Conservation (phyloP, 257 asterid genomes). For the Jasminum sambac region DNA sequence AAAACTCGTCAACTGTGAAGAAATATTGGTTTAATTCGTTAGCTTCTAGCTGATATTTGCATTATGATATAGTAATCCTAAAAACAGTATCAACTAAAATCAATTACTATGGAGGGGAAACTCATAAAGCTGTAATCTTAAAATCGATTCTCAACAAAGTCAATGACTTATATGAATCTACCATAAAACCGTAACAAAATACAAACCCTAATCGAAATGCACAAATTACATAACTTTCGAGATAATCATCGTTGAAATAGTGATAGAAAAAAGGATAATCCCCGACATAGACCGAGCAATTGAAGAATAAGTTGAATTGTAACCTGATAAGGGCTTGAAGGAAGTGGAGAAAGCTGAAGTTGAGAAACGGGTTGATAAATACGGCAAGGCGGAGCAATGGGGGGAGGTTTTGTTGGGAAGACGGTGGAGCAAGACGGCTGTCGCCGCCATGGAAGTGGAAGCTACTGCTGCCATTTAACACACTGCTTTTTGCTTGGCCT, state of each 20-base stretch:
- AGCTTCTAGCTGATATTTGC: not conserved
- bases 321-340: constrained; percentile 56
- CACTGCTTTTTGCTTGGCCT: constrained; percentile 37
- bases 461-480: constrained; percentile 76
- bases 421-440: constrained; percentile 66
- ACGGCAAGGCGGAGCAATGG: constrained; percentile 55
- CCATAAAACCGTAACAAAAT: not conserved
- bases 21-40: not conserved
- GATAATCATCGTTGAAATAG: too few species aligned
- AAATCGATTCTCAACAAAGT: not conserved
- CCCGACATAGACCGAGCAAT: too few species aligned
- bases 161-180: not conserved
- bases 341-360: constrained; percentile 36
- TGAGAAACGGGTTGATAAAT: constrained; percentile 48
- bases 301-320: not conserved
- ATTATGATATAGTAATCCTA: not conserved
- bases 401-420: constrained; percentile 42
- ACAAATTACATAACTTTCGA: not conserved
- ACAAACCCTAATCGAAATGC: not conserved
- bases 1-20: not conserved
- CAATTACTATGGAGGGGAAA: too few species aligned
- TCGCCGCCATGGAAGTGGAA: constrained; percentile 88
- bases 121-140: too few species aligned
- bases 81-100: too few species aligned
- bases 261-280: not conserved